Conservation (phyloP, 345 rosid species). For the Combretum micranthum region DNA sequence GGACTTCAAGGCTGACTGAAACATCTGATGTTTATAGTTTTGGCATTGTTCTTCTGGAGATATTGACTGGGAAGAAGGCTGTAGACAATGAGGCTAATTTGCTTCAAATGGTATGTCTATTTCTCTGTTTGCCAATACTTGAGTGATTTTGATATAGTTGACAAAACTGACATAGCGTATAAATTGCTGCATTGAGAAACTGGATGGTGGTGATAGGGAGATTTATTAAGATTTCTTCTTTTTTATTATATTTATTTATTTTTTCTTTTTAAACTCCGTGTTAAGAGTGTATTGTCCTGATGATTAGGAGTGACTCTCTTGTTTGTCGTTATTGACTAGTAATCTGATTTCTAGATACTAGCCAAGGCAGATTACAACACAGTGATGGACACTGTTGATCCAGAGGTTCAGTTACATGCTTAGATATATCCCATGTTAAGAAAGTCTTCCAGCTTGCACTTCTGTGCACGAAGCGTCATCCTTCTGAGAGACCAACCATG, state of each 20-base stretch:
- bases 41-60: constrained; percentile 90
- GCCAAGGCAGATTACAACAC: constrained; percentile 68
- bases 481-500: constrained; percentile 85
- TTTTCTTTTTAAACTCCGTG: too few species aligned
- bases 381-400: constrained; percentile 90
- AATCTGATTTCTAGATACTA: constrained; percentile 39
- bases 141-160: background rate
- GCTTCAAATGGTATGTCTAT: constrained; percentile 74
- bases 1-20: constrained; percentile 73
- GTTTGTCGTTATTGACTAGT: background rate
- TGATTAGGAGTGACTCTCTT: background rate
- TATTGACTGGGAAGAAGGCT: constrained; percentile 91
- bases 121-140: background rate
- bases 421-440: constrained; percentile 47
- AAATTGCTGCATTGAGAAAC: too few species aligned
- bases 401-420: constrained; percentile 83
- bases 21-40: constrained; percentile 96
- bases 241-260: too few species aligned
- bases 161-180: background rate
- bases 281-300: too few species aligned
- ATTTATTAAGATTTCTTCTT: too few species aligned
- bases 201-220: too few species aligned
- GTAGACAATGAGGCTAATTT: constrained; percentile 85
- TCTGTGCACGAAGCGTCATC: constrained; percentile 63
- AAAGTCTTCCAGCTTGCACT: constrained; percentile 80